These are phyloP conservation scores for Ophiocordyceps camponoti-leonardi DNA, from an alignment of 2,329 filamentous ascomycete genomes.

Conservation along the genomic window DNA sequence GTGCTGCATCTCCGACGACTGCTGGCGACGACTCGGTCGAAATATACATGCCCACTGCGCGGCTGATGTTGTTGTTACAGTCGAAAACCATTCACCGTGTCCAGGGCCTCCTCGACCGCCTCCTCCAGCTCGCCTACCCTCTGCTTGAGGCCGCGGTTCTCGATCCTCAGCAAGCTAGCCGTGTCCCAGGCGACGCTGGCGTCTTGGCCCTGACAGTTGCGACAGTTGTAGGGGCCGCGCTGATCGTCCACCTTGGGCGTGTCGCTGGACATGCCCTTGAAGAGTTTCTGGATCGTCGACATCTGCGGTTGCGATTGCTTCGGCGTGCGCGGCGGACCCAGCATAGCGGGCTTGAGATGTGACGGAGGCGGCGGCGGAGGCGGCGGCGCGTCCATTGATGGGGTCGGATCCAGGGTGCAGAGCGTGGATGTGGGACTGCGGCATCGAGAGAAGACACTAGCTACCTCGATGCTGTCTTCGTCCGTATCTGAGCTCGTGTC, in stretches of 20 bases:
- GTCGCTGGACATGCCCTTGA: slow-evolving; percentile 23
- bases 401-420: slow-evolving; percentile 14
- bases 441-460: slow-evolving; percentile 43
- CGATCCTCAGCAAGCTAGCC: slow-evolving; percentile 40
- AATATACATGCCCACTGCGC: slow-evolving; percentile 3
- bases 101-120: slow-evolving; percentile 42
- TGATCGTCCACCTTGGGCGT: slow-evolving; percentile 7
- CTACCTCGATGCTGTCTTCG: slow-evolving; percentile 29
- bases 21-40: background rate
- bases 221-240: slow-evolving; percentile 18
- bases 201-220: slow-evolving; percentile 40
- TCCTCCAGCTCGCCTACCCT: slow-evolving; percentile 40
- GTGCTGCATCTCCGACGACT: background rate
- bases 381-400: slow-evolving; percentile 3
- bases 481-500: slow-evolving; percentile 31
- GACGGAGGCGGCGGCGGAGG: background rate
- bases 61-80: slow-evolving; percentile 8
- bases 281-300: slow-evolving; percentile 22
- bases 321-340: slow-evolving; percentile 14
- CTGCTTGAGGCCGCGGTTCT: slow-evolving; percentile 44
- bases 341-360: slow-evolving; percentile 8
- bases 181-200: slow-evolving; percentile 48
- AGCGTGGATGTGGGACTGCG: slow-evolving; percentile 36
- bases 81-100: slow-evolving; percentile 39
- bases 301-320: slow-evolving; percentile 15